These are phyloP conservation scores for Krasilnikovozyma curviuscula DNA, from an alignment of 768 basidiomycete genomes.

Conservation along the genomic window DNA sequence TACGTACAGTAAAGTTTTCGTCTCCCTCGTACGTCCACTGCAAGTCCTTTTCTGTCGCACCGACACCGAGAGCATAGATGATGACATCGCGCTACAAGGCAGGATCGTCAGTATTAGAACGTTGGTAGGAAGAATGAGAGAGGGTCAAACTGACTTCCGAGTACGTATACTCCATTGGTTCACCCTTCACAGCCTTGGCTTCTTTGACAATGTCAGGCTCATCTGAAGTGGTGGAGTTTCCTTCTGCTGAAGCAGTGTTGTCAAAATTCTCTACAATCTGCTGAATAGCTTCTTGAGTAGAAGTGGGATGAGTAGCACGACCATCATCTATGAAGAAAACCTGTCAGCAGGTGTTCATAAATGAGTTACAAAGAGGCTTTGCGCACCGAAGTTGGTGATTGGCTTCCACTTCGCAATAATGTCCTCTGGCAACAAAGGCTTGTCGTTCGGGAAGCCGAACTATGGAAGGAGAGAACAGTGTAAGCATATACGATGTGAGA, in stretches of 20 bases:
- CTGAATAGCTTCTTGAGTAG: constrained; percentile 54
- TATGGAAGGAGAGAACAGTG: neutral
- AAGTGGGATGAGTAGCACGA: constrained; percentile 59
- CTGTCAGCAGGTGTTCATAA: neutral
- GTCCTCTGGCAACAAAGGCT: constrained; percentile 57
- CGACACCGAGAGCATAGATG: constrained; percentile 84
- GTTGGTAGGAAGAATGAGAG: too few relatives aligned
- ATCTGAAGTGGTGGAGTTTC: constrained; percentile 20
- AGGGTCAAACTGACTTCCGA: too few relatives aligned
- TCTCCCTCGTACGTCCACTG: constrained; percentile 80
- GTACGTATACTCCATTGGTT: constrained; percentile 46
- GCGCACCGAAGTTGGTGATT: constrained; percentile 67
- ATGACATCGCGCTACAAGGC: constrained; percentile 80
- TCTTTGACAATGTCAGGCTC: constrained; percentile 60
- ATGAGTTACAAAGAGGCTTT: neutral
- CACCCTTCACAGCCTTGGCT: constrained; percentile 43
- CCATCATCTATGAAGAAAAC: constrained; percentile 41
- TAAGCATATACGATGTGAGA: neutral
- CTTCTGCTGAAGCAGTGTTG: constrained; percentile 25
- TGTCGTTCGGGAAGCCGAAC: constrained; percentile 50
- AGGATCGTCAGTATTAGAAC: too few relatives aligned
- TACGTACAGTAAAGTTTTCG: constrained; percentile 43
- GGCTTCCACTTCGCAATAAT: constrained; percentile 57
- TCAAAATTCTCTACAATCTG: constrained; percentile 43
- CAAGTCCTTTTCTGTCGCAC: constrained; percentile 79